phyloP scores from a whole-genome alignment of 371 early-diverging fungal species.

The Mucor saturninus region DNA sequence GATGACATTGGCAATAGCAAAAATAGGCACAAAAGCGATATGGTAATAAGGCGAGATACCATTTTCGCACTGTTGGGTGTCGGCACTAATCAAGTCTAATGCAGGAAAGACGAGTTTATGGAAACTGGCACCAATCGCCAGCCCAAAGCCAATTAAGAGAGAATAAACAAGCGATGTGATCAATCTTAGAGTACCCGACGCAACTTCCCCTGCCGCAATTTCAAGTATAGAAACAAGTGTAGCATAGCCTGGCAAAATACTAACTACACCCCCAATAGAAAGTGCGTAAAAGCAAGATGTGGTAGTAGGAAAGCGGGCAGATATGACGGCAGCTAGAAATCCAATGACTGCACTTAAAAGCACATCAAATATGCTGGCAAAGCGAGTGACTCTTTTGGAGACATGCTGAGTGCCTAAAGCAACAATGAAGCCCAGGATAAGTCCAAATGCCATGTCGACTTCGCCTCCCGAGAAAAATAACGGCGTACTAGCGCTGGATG shows the following conservation, averaged over 20 bases:
- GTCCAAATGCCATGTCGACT: conserved; percentile 53
- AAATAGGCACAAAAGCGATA: conserved; percentile 31
- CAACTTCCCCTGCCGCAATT: conserved; percentile 74
- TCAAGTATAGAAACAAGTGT: conserved; percentile 76
- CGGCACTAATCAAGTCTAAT: conserved; percentile 23
- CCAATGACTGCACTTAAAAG: conserved; percentile 61
- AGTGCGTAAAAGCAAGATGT: conserved; percentile 57
- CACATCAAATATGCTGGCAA: conserved; percentile 65
- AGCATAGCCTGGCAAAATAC: conserved; percentile 68
- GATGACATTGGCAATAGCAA: conserved; percentile 30
- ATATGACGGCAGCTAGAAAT: conserved; percentile 50
- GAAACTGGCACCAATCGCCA: conserved; percentile 66
- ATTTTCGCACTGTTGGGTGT: conserved; percentile 26
- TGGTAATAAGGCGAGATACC: conserved; percentile 31
- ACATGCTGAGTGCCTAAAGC: conserved; percentile 56
- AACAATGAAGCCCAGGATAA: conserved; percentile 52
- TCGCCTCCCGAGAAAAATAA: conserved; percentile 64
- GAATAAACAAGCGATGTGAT: conserved; percentile 75
- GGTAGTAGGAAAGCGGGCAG: conserved; percentile 28
- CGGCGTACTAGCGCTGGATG: conserved; percentile 60
- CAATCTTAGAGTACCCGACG: conserved; percentile 76
- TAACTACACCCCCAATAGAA: conserved; percentile 64
- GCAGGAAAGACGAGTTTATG: conserved; percentile 39
- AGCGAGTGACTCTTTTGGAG: conserved; percentile 60
- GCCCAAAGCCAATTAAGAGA: conserved; percentile 73